Evolutionary conservation across 768 basidiomycete species (phyloP).

Genomic region (Hygrophoropsis aurantiaca): DNA sequence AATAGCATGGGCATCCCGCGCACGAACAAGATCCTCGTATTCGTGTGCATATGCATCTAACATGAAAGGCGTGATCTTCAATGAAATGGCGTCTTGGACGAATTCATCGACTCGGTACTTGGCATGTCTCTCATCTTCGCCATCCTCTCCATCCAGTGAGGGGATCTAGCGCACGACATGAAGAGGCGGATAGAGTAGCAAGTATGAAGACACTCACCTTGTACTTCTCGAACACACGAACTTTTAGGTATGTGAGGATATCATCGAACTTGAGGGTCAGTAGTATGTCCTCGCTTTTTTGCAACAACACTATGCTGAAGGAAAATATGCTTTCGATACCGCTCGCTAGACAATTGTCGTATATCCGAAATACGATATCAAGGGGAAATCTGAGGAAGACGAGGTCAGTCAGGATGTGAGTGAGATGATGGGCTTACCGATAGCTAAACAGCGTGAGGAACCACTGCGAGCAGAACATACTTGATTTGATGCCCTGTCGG

Average conservation of each 20-base stretch:
- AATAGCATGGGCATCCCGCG: conserved; percentile 77
- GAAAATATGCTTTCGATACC: conserved; percentile 97
- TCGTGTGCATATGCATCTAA: conserved; percentile 87
- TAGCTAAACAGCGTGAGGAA: conserved; percentile 97
- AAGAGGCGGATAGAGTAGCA: not conserved
- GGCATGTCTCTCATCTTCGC: conserved; percentile 13
- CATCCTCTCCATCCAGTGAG: conserved; percentile 24
- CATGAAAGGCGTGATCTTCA: conserved; percentile 95
- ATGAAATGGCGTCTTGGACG: conserved; percentile 80
- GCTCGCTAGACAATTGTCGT: conserved; percentile 93
- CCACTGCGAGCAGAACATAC: conserved; percentile 99
- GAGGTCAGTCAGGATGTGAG: not conserved
- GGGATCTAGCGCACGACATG: conserved; percentile 22
- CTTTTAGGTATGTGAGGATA: conserved; percentile 82
- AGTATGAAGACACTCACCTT: conserved; percentile 36
- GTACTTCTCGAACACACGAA: conserved; percentile 80
- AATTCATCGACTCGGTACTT: conserved; percentile 77
- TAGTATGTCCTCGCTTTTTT: conserved; percentile 82
- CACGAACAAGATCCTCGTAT: conserved; percentile 78
- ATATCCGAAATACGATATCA: conserved; percentile 93
- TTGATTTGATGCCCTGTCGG: conserved; percentile 92
- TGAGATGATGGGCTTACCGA: conserved; percentile 48
- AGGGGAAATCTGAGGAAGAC: conserved; percentile 74
- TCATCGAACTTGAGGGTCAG: conserved; percentile 88
- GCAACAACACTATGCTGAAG: conserved; percentile 84